phyloP scores from a whole-genome alignment of 2,329 filamentous ascomycete genomes.

The Neocucurbitaria cava region DNA sequence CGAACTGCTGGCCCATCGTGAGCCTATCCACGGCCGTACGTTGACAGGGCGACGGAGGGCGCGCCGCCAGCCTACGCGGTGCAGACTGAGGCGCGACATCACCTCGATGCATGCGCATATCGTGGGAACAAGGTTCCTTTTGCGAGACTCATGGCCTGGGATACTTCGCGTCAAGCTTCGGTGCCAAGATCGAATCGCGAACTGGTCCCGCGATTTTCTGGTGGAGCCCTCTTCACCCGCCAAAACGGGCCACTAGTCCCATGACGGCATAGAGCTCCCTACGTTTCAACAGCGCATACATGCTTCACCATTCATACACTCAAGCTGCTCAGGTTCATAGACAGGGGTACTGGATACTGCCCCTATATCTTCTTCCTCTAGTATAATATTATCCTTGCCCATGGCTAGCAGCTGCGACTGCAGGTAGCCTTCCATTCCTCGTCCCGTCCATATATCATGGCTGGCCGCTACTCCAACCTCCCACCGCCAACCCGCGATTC shows the following conservation, averaged over 20 bases:
- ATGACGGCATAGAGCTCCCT: conserved; percentile 22
- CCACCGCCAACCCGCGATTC: conserved; percentile 75
- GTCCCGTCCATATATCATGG: conserved; percentile 37
- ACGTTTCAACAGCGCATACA: conserved; percentile 24
- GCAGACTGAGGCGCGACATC: conserved; percentile 39
- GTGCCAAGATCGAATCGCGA: conserved; percentile 7
- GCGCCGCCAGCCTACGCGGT: conserved; percentile 31
- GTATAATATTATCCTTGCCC: conserved; percentile 9
- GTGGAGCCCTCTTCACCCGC: conserved; percentile 15
- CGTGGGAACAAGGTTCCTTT: conserved; percentile 5
- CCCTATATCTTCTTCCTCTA: conserved; percentile 10
- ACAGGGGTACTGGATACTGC: conserved; percentile 20
- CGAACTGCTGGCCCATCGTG: conserved; percentile 11
- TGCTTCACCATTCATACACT: conserved; percentile 24
- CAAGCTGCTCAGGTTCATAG: conserved; percentile 8
- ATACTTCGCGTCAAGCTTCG: conserved; percentile 4
- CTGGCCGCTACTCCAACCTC: conserved; percentile 47
- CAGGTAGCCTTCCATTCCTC: conserved; percentile 22
- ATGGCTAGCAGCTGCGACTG: conserved; percentile 32
- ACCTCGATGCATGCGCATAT: conserved; percentile 27
- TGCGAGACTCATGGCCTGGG: not conserved
- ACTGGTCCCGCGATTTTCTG: conserved; percentile 19
- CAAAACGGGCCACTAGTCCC: conserved; percentile 28
- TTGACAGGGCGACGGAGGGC: conserved; percentile 18
- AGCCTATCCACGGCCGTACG: conserved; percentile 10